phyloP scores from a whole-genome alignment of 2,329 filamentous ascomycete species.

The Clonostachys solani region DNA sequence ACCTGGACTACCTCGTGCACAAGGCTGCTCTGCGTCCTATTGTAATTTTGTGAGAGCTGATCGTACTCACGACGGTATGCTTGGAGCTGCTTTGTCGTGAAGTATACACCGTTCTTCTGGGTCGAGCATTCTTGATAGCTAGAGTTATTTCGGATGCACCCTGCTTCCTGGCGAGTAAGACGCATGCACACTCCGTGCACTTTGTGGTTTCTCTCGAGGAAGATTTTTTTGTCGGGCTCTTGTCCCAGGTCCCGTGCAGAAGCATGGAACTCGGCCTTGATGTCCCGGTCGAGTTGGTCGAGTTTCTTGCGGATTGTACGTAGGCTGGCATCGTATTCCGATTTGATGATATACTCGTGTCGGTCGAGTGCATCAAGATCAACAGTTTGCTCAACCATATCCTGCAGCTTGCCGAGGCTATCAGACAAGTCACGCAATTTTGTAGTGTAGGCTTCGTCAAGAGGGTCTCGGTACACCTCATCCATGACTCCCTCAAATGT shows the following conservation, averaged over 20 bases:
- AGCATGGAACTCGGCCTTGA: constrained; percentile 74
- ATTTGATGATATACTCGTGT: constrained; percentile 98
- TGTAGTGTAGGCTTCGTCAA: constrained; percentile 82
- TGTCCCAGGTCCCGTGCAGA: constrained; percentile 80
- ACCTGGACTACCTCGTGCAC: constrained; percentile 92
- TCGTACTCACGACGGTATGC: constrained; percentile 85
- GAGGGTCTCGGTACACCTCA: constrained; percentile 80
- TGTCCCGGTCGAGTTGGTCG: constrained; percentile 76
- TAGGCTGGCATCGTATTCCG: constrained; percentile 89
- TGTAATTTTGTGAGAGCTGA: constrained; percentile 90
- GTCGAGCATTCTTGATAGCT: constrained; percentile 93
- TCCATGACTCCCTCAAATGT: constrained; percentile 95
- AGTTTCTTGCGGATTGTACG: constrained; percentile 87
- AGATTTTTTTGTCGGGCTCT: constrained; percentile 97
- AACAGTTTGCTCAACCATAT: constrained; percentile 98
- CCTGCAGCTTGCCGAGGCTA: constrained; percentile 79
- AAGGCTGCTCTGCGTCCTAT: constrained; percentile 85
- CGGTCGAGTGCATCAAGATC: constrained; percentile 93
- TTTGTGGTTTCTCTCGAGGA: constrained; percentile 85
- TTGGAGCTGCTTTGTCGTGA: constrained; percentile 82
- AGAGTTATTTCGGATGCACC: constrained; percentile 87
- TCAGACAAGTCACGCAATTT: constrained; percentile 75
- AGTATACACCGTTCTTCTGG: constrained; percentile 98
- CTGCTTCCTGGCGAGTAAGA: constrained; percentile 84
- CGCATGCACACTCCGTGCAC: constrained; percentile 97